Base-by-base conservation (phyloP, 192 early-diverging fungal species). In the Spinellus fusiger region DNA sequence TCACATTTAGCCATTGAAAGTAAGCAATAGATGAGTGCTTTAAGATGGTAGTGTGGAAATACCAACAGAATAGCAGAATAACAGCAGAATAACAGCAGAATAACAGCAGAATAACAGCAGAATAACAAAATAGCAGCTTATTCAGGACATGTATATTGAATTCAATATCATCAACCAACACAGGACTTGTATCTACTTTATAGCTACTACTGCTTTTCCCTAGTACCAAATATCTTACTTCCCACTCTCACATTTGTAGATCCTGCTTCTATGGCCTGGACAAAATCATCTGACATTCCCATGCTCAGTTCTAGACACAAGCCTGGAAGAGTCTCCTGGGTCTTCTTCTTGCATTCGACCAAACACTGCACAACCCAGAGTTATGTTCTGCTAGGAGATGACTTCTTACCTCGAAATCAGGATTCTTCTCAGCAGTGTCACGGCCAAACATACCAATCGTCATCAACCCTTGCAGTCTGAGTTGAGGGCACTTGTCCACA, bases 251-350 rank as follows among this genome's bases (percentile, higher is more conserved):
- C 86, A 64, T 89, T 96, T 32, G 93, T 94, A 5, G 92, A 83
- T 32, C 95, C 96, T 29, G 86, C 79, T 31, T 81, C 70, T 50
- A 99, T 78, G 5, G 95, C 95, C 33, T 82, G 74, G 54, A 85
- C 81, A 83, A 86, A 98, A 73, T 99, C 95, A 65, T 84, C 88
- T 23, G 94, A 97, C 96, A 99, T 99, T 34, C 96, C 96, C 94
- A 97, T 96, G 70, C 90, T 93, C 51, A 96, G 74, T 72, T 92
- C 90, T 38, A 97, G 68, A 8, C 65, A 61, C 16, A 56, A 26
- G 13, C 76, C 77, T 4, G 59, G 54, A 16, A 72, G 58, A 12
- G 52, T 47, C 31, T 63, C 46, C 56, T 78, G 66, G 15, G 76
- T 58, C 12, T 55, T 58, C 4, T 46, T n/a, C 37, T 64, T 72